A percentile compares a stretch with the other conserved stretches of the same genome.
These are phyloP conservation scores for Lactuca sativa DNA, from an alignment of 129 eudicot genomes.

Conservation along the genomic window DNA sequence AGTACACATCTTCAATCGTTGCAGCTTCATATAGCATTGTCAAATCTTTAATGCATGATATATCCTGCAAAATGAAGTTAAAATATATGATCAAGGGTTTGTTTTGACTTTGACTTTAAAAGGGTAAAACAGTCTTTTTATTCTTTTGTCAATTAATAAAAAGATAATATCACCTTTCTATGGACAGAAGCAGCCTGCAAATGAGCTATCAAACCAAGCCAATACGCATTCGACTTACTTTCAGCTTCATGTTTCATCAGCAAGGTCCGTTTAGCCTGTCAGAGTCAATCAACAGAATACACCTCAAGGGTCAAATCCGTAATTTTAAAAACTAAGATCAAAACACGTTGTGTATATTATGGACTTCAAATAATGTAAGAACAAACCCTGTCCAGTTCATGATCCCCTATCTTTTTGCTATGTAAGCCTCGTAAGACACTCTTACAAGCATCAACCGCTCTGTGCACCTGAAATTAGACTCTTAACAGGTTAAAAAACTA, in stretches of 20 bases:
- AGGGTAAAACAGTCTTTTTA: constrained; percentile 8
- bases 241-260: constrained; percentile 99
- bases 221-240: constrained; percentile 90
- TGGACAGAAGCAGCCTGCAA: constrained; percentile 95
- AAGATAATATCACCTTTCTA: constrained; percentile 58
- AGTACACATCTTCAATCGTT: constrained; percentile 72
- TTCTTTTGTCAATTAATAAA: not conserved
- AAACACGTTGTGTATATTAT: too few relatives aligned
- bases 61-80: constrained; percentile 48
- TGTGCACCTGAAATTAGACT: constrained; percentile 60
- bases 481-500: constrained; percentile 19
- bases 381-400: constrained; percentile 94
- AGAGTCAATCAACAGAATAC: not conserved
- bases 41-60: constrained; percentile 88
- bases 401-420: constrained; percentile 68
- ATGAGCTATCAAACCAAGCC: constrained; percentile 96
- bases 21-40: constrained; percentile 80
- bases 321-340: not conserved
- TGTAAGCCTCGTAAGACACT: constrained; percentile 89
- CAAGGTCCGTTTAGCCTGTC: constrained; percentile 83
- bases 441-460: constrained; percentile 99
- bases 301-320: constrained; percentile 8
- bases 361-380: not conserved
- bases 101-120: too few relatives aligned
- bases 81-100: not conserved